Conservation (phyloP, 805 yeast species). For the Tetrapisispora fleetii region DNA sequence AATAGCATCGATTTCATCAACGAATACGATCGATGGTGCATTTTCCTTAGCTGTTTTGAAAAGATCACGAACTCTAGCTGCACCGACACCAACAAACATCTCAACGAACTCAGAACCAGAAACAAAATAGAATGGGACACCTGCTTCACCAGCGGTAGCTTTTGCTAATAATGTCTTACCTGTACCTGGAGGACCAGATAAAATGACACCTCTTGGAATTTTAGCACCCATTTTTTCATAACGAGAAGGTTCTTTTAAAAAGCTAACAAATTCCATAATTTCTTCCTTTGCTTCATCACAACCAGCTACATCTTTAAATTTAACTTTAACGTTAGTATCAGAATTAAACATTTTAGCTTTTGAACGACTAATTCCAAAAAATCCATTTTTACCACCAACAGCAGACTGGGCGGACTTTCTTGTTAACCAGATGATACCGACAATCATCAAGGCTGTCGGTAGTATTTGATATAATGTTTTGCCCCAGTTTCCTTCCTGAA, state of each 20-base stretch:
- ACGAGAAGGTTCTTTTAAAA: slow-evolving; percentile 73
- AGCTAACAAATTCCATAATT: slow-evolving; percentile 89
- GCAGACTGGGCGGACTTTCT: slow-evolving; percentile 43
- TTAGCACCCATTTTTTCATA: slow-evolving; percentile 87
- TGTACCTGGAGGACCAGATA: slow-evolving; percentile 95
- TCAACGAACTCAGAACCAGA: slow-evolving; percentile 95
- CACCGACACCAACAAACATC: slow-evolving; percentile 96
- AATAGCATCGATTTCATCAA: slow-evolving; percentile 93
- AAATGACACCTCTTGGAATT: slow-evolving; percentile 89
- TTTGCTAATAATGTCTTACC: slow-evolving; percentile 89
- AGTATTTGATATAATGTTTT: slow-evolving; percentile 61
- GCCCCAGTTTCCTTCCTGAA: slow-evolving; percentile 57
- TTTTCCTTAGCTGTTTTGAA: slow-evolving; percentile 81
- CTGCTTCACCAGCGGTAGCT: slow-evolving; percentile 96
- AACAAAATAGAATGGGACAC: slow-evolving; percentile 84
- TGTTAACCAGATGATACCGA: slow-evolving; percentile 78
- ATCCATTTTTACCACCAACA: slow-evolving; percentile 51
- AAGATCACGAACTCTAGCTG: slow-evolving; percentile 85
- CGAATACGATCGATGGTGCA: slow-evolving; percentile 85
- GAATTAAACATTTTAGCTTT: slow-evolving; percentile 84
- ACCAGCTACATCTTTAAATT: slow-evolving; percentile 88
- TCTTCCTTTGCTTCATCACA: slow-evolving; percentile 91
- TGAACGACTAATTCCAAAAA: slow-evolving; percentile 69
- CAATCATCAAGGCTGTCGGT: slow-evolving; percentile 85
- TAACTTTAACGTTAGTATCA: slow-evolving; percentile 81